phyloP scores from a whole-genome alignment of 2,329 filamentous ascomycete species.

The Xylariales sp. region DNA sequence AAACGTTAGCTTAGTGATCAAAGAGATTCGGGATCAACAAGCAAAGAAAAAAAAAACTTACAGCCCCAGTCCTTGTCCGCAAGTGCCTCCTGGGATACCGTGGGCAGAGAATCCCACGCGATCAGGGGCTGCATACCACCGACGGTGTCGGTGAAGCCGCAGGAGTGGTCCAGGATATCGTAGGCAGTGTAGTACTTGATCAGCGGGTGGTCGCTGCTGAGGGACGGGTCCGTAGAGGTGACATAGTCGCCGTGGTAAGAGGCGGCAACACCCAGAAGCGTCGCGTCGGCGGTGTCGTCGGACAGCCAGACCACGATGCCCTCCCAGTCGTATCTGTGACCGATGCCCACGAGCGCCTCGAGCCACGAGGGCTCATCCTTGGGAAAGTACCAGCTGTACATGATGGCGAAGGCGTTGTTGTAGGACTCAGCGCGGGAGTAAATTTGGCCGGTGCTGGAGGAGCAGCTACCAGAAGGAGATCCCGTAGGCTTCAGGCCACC shows the following conservation, averaged over 20 bases:
- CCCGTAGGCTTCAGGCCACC: constrained; percentile 23
- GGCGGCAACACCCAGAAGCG: constrained; percentile 23
- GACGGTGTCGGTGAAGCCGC: constrained; percentile 26
- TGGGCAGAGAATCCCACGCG: constrained; percentile 32
- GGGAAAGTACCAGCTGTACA: constrained; percentile 32
- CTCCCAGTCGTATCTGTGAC: constrained; percentile 34
- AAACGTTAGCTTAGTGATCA: no score
- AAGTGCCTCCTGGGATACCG: constrained; percentile 27
- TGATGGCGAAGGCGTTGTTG: constrained; percentile 23
- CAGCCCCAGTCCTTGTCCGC: constrained; percentile 33
- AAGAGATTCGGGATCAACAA: no score
- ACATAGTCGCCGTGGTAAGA: constrained; percentile 27
- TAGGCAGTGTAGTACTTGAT: constrained; percentile 25
- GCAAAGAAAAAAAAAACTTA: no score
- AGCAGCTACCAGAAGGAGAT: constrained; percentile 18
- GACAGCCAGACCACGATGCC: constrained; percentile 27
- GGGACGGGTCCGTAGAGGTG: constrained; percentile 16
- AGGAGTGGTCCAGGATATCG: constrained; percentile 28
- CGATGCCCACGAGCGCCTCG: constrained; percentile 17
- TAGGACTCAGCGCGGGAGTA: constrained; percentile 23
- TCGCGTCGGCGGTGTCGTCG: constrained; percentile 15
- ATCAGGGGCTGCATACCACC: constrained; percentile 34
- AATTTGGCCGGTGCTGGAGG: constrained; percentile 25
- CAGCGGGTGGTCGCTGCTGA: constrained; percentile 21
- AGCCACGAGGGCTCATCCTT: constrained; percentile 31